Evolutionary conservation across 2,329 filamentous ascomycete species (phyloP).

Genomic region (Fusarium sublunatum): DNA sequence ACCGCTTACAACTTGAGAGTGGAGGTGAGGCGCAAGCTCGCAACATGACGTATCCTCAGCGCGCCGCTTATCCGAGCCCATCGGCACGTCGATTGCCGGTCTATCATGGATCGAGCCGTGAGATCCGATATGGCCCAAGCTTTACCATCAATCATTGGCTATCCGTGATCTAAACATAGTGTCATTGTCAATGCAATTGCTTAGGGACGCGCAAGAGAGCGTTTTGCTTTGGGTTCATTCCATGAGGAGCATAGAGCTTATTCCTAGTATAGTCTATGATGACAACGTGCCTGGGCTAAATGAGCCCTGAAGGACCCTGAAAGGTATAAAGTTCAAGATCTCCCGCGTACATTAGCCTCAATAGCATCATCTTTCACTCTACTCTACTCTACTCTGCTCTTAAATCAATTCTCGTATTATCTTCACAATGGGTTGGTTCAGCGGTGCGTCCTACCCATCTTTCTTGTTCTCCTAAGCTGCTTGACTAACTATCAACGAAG

Average conservation of each 20-base stretch:
- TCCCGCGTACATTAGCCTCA: background rate
- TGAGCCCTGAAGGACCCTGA: constrained; percentile 4
- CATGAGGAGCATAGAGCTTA: background rate
- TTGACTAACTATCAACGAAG: constrained; percentile 15
- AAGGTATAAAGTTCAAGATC: constrained; percentile 16
- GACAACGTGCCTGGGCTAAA: background rate
- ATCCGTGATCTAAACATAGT: background rate
- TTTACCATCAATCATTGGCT: background rate
- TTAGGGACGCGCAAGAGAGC: constrained; percentile 3
- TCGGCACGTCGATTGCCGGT: constrained; percentile 33
- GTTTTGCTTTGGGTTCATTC: background rate
- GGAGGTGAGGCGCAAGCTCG: constrained; percentile 12
- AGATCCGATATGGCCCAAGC: constrained; percentile 25
- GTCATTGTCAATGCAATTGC: background rate
- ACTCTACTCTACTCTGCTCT: background rate
- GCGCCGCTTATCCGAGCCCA: constrained; percentile 37
- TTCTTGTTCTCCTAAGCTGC: accelerated
- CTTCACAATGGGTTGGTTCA: constrained; percentile 33
- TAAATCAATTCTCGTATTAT: background rate
- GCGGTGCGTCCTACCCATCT: background rate
- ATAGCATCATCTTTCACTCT: background rate
- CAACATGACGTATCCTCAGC: constrained; percentile 10
- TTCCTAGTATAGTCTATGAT: constrained; percentile 16
- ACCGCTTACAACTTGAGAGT: constrained; percentile 8
- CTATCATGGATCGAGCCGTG: constrained; percentile 30